These are phyloP conservation scores for Psidium guajava DNA, from an alignment of 345 rosid genomes.

Conservation along the genomic window DNA sequence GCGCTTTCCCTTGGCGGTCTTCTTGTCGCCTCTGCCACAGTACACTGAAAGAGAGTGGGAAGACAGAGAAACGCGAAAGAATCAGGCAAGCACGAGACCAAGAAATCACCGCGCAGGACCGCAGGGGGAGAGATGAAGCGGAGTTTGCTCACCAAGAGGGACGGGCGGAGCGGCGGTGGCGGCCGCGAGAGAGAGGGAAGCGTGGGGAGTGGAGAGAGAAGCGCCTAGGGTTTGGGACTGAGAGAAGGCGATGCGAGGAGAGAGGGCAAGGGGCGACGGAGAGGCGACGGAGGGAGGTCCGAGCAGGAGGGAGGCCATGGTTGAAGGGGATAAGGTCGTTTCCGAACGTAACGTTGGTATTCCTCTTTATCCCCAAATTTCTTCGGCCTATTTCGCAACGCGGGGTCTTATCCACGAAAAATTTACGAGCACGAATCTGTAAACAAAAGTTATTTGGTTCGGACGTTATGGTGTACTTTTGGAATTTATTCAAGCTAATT, in stretches of 20 bases:
- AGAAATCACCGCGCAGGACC: not conserved
- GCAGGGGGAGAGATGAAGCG: not conserved
- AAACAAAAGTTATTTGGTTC: too few relatives aligned
- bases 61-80: not conserved
- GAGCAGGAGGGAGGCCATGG: constrained; percentile 46
- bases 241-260: constrained; percentile 30
- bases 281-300: constrained; percentile 24
- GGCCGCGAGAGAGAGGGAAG: constrained; percentile 8
- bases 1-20: constrained; percentile 85
- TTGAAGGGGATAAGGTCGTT: not conserved
- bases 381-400: not conserved
- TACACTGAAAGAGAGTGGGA: constrained; percentile 25
- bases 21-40: constrained; percentile 85
- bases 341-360: not conserved
- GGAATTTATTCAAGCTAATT: too few relatives aligned
- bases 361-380: not conserved
- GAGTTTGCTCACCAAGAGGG: not conserved
- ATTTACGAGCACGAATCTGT: too few relatives aligned
- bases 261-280: constrained; percentile 1
- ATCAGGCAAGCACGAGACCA: not conserved
- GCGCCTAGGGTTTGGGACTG: constrained; percentile 35
- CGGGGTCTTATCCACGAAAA: too few relatives aligned
- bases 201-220: constrained; percentile 13
- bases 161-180: not conserved
- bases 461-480: too few relatives aligned